phyloP scores from a whole-genome alignment of 2,329 filamentous ascomycete genomes.

The Arthrobotrys sphaeroides region DNA sequence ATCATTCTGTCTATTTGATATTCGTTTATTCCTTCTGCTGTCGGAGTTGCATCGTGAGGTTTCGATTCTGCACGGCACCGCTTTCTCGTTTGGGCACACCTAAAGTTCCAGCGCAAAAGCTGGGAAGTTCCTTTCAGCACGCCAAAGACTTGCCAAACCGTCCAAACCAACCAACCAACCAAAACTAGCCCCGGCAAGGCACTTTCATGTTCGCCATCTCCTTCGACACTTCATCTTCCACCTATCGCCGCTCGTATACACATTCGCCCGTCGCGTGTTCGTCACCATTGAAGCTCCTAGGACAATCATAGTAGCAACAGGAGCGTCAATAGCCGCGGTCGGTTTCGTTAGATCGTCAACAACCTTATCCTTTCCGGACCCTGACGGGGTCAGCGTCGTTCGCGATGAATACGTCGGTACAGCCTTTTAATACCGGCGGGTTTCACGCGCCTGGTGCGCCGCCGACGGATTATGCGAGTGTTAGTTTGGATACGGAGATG shows the following conservation, averaged over 20 bases:
- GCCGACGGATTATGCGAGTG: conserved; percentile 43
- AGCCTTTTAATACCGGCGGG: conserved; percentile 44
- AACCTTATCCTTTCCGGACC: neutral
- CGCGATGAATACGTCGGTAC: conserved; percentile 35
- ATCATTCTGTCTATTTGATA: too few species aligned
- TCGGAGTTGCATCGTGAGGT: conserved; percentile 8
- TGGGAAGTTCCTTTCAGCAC: neutral
- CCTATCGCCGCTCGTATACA: conserved; percentile 32
- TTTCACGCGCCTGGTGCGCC: conserved; percentile 39
- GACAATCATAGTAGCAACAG: too few species aligned
- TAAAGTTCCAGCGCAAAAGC: neutral
- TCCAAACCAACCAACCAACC: neutral
- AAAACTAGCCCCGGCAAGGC: too few species aligned
- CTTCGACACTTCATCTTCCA: conserved; percentile 52
- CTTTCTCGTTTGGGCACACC: conserved; percentile 26
- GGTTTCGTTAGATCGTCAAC: neutral
- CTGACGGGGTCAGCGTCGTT: neutral
- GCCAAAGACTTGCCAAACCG: neutral
- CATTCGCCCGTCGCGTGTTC: neutral
- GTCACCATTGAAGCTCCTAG: neutral
- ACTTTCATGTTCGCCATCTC: conserved; percentile 44
- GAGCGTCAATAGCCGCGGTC: neutral
- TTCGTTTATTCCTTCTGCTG: neutral
- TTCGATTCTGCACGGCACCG: conserved; percentile 13
- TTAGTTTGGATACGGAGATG: conserved; percentile 53